A percentile compares a stretch with the other conserved stretches of the same genome.
Conservation (phyloP, 139 green algal species). For the Chlamydomonas schloesseri region DNA sequence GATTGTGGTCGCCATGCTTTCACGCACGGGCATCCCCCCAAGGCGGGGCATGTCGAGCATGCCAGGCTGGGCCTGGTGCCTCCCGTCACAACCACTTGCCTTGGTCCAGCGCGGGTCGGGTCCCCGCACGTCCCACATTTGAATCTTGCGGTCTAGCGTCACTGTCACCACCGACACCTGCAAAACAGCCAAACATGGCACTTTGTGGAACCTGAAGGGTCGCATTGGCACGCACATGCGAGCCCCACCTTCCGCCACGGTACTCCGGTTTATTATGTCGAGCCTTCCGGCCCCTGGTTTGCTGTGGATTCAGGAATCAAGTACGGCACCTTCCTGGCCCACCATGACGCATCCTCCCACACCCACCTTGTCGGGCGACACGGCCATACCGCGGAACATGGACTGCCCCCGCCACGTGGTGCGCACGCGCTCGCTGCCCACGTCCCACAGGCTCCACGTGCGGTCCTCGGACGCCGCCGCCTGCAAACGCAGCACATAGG, state of each 20-base stretch:
- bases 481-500: no score
- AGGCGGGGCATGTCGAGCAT: neutral
- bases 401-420: slow-evolving; percentile 32
- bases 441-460: slow-evolving; percentile 45
- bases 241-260: no score
- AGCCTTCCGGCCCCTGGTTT: no score
- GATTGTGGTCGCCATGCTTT: no score
- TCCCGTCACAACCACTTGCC: neutral
- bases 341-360: no score
- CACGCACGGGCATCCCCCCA: no score
- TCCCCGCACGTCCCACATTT: slow-evolving; percentile 37
- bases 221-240: no score
- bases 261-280: no score
- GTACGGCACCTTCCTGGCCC: no score
- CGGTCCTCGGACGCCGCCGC: slow-evolving; percentile 41
- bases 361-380: slow-evolving; percentile 45
- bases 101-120: slow-evolving; percentile 30
- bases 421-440: slow-evolving; percentile 16
- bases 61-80: neutral
- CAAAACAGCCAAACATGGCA: no score
- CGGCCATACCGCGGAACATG: slow-evolving; percentile 33
- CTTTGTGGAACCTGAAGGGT: no score
- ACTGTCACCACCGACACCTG: slow-evolving; percentile 52
- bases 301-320: no score
- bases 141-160: slow-evolving; percentile 16